A percentile compares a stretch with the other conserved stretches of the same genome.
Evolutionary conservation across 75 land plant species (phyloP).

Genomic region (Cupressus sempervirens): DNA sequence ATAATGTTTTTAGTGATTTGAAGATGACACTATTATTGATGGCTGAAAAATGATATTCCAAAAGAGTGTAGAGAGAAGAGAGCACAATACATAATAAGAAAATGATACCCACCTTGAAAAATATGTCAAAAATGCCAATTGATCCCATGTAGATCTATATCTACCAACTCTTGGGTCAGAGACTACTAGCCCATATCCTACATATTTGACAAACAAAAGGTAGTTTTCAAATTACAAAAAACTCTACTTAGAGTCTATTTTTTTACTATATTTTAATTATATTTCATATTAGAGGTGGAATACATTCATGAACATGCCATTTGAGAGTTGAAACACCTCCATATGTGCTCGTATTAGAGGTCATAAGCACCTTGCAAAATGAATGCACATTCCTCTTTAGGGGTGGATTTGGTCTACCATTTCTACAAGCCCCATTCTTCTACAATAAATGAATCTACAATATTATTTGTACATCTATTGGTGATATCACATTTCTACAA

Average conservation of each 20-base stretch:
- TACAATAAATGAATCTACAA: slow-evolving; percentile 8
- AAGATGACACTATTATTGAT: not conserved
- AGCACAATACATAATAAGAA: not conserved
- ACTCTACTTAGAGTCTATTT: not conserved
- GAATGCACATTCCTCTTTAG: slow-evolving; percentile 38
- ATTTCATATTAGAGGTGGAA: slow-evolving; percentile 38
- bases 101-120: slow-evolving; percentile 52
- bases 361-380: slow-evolving; percentile 63
- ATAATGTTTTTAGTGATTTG: too few species aligned
- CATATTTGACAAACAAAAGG: slow-evolving; percentile 2
- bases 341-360: slow-evolving; percentile 77
- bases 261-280: not conserved
- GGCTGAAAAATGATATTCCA: not conserved
- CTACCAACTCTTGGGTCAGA: slow-evolving; percentile 76
- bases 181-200: slow-evolving; percentile 82
- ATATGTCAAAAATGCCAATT: slow-evolving; percentile 89
- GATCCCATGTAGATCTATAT: slow-evolving; percentile 66
- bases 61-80: not conserved
- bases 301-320: slow-evolving; percentile 46
- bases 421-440: slow-evolving; percentile 44
- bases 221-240: not conserved
- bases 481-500: not conserved
- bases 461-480: not conserved
- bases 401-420: slow-evolving; percentile 15
- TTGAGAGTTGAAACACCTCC: slow-evolving; percentile 49